phyloP scores from a whole-genome alignment of 768 basidiomycete genomes.

The Mycena epipterygia region DNA sequence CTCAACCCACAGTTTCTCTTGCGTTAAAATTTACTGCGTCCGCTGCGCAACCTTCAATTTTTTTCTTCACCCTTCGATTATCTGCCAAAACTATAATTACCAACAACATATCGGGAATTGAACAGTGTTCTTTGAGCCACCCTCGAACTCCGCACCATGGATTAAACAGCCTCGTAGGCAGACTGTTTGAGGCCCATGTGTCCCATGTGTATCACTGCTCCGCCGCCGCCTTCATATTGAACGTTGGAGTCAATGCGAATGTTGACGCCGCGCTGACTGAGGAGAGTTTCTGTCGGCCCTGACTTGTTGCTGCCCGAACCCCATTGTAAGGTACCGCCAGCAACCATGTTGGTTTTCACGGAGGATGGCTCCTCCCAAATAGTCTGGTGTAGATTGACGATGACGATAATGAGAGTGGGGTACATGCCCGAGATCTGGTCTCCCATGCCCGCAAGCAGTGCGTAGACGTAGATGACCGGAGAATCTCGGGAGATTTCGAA shows the following conservation, averaged over 20 bases:
- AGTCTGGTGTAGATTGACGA: constrained; percentile 28
- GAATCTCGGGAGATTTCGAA: neutral
- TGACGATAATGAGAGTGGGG: constrained; percentile 31
- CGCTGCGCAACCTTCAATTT: too few species aligned
- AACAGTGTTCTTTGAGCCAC: too few species aligned
- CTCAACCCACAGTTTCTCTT: too few species aligned
- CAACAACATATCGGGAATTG: too few species aligned
- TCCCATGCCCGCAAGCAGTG: constrained; percentile 13
- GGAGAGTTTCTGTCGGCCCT: neutral
- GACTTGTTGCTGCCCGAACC: neutral
- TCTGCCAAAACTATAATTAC: too few species aligned
- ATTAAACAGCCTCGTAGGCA: neutral
- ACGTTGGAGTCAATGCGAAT: neutral
- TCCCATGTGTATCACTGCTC: neutral
- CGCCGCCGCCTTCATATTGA: neutral
- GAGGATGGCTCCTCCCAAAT: constrained; percentile 17
- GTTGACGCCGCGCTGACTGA: neutral
- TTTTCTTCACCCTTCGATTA: too few species aligned
- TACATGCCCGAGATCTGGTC: constrained; percentile 31
- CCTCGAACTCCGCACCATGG: too few species aligned
- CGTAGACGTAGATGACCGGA: constrained; percentile 5
- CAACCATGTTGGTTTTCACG: too few species aligned
- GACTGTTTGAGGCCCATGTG: neutral
- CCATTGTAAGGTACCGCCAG: neutral
- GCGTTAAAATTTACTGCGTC: too few species aligned